A percentile compares a stretch with the other conserved stretches of the same genome.
Conservation (phyloP, 2,329 filamentous ascomycete species). For the Trichoderma sp. region DNA sequence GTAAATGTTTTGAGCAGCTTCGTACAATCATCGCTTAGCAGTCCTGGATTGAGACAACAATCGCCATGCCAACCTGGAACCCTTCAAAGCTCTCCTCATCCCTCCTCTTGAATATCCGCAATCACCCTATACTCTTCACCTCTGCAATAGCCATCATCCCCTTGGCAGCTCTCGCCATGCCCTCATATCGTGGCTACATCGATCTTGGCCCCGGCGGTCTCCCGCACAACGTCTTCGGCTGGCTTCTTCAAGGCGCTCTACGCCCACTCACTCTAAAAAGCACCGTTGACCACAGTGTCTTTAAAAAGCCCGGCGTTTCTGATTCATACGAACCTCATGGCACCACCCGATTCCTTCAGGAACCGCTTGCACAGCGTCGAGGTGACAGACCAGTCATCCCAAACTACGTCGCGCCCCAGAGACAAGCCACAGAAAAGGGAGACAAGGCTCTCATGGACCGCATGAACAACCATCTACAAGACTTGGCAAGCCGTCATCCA, state of each 20-base stretch:
- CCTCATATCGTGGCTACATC: conserved; percentile 40
- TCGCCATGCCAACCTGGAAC: neutral
- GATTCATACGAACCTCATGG: conserved; percentile 29
- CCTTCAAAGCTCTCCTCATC: neutral
- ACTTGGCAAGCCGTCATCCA: neutral
- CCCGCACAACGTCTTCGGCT: conserved; percentile 42
- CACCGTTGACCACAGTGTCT: conserved; percentile 30
- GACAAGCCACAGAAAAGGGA: conserved; percentile 33
- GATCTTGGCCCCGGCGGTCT: conserved; percentile 44
- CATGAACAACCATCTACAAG: conserved; percentile 30
- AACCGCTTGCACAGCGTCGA: conserved; percentile 21
- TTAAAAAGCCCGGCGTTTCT: conserved; percentile 25
- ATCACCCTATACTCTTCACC: neutral
- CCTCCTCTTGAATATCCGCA: neutral
- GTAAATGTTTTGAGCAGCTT: neutral
- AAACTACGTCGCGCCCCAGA: conserved; percentile 37
- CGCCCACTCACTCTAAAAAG: conserved; percentile 36
- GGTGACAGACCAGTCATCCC: conserved; percentile 35
- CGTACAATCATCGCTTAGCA: too few relatives aligned
- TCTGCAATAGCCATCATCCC: conserved; percentile 7
- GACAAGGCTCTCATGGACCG: conserved; percentile 12
- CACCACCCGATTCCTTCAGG: conserved; percentile 24
- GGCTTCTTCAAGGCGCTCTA: conserved; percentile 36
- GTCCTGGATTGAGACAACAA: neutral
- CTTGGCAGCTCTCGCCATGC: conserved; percentile 24